These are phyloP conservation scores for Annulohypoxylon bovei DNA, from an alignment of 495 filamentous ascomycete species.

Conservation along the genomic window DNA sequence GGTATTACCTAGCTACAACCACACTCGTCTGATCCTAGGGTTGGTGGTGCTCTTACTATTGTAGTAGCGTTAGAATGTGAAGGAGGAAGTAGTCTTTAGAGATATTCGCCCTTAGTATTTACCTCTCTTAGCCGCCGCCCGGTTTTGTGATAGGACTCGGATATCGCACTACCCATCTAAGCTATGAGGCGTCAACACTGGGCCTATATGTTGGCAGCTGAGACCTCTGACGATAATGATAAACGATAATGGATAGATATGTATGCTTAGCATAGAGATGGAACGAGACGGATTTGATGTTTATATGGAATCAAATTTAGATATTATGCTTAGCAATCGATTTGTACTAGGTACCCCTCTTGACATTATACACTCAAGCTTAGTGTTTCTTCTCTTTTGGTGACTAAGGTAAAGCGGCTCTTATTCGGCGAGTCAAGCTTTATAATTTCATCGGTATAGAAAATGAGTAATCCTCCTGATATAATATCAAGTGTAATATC, in stretches of 20 bases:
- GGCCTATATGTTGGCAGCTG: background rate
- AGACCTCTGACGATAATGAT: slow-evolving; percentile 15
- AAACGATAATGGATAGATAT: slow-evolving; percentile 18
- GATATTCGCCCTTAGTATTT: background rate
- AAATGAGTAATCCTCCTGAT: background rate
- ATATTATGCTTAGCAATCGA: slow-evolving; percentile 35
- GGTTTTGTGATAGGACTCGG: slow-evolving; percentile 9
- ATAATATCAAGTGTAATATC: background rate
- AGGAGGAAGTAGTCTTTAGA: background rate
- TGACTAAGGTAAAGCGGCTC: background rate
- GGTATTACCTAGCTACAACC: background rate
- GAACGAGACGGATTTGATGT: background rate
- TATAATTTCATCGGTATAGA: background rate
- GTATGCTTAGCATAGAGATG: slow-evolving; percentile 8
- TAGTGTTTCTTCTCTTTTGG: slow-evolving; percentile 4
- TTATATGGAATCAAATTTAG: slow-evolving; percentile 29
- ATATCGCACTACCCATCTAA: background rate
- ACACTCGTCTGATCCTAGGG: background rate
- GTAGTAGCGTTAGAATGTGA: background rate
- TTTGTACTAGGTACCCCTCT: slow-evolving; percentile 16
- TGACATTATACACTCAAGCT: slow-evolving; percentile 9
- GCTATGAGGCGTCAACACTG: background rate
- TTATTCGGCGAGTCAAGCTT: slow-evolving; percentile 6
- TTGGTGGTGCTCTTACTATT: background rate
- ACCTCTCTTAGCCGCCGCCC: background rate